Base-by-base conservation (phyloP, 176 grass and related monocot species). In the Pharus latifolius region DNA sequence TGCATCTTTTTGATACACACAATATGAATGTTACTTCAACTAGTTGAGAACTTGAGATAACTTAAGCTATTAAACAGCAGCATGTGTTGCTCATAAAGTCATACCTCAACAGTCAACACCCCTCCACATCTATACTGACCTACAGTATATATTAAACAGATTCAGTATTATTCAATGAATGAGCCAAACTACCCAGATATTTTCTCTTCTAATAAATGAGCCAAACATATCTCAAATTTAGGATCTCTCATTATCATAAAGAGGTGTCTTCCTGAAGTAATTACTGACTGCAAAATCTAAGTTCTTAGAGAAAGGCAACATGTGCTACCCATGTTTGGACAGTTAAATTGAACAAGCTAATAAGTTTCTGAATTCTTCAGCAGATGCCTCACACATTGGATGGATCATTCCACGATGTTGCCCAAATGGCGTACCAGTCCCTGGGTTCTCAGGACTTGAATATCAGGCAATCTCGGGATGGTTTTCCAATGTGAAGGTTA, bases 361-460 rank as follows among this genome's bases (percentile, higher is more conserved):
- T 42, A 10, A 65, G 25, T 9, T 66, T 72, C 37, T 10, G 12
- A 15, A 49, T 78, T 47, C 10, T 49, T 2, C 13, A 56, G 43
- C 83, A 86, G 83, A 81, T 86, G 72, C 16, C 83, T 77, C 77
- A 86, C 83, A 10, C 78, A 86, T 81, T 86, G 72, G 80, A 81
- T 77, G 83, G 83, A 74, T 40, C 83, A 70, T 86, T 72, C 83
- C 63, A 71, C 61, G 83, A 86, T 58, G 72, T 77, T 50, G 29
- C 78, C 58, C 83, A 86, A 29, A 81, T 86, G 83, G 83, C 65
- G 43, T 86, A 86, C 77, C 65, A 70, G 42, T 76, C 82, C 19
- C 55, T 85, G 26, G 75, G 75, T 3, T 65, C 65, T 2, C 83
- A 81, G 83, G 72, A 81, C 83, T 40, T 86, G 72, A 72, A 71